phyloP scores from a whole-genome alignment of 1,284 basidiomycete species.

The Phellopilus nigrolimitatus region DNA sequence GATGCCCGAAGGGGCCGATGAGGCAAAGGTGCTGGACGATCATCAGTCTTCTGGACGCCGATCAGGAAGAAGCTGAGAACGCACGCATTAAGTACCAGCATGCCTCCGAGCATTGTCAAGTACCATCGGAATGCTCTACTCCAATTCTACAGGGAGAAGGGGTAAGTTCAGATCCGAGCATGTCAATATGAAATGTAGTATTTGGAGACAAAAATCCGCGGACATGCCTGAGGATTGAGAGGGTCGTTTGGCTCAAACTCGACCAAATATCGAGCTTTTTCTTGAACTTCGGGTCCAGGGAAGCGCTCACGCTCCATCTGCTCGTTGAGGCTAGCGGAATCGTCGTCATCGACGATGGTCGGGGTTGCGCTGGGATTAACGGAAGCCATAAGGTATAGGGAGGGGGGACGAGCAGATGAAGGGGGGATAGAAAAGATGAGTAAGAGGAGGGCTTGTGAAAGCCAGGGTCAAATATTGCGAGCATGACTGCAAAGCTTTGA shows the following conservation, averaged over 20 bases:
- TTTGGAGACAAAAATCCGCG: background rate
- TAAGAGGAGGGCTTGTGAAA: background rate
- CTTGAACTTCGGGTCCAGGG: conserved; percentile 18
- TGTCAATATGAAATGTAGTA: background rate
- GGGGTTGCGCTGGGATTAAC: conserved; percentile 14
- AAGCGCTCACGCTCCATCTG: conserved; percentile 14
- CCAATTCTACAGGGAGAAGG: conserved; percentile 48
- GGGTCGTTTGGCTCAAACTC: conserved; percentile 35
- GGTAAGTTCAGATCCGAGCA: background rate
- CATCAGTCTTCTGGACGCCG: conserved; percentile 13
- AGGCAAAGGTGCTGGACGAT: conserved; percentile 51
- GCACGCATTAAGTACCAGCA: conserved; percentile 66
- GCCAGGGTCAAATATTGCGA: no score
- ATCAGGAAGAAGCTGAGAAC: conserved; percentile 22
- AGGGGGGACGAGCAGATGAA: background rate
- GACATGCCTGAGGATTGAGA: conserved; percentile 38
- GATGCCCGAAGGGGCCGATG: conserved; percentile 50
- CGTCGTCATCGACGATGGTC: conserved; percentile 18
- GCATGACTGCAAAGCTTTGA: conserved; percentile 9
- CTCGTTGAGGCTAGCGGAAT: conserved; percentile 16
- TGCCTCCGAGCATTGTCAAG: conserved; percentile 53
- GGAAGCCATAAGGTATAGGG: conserved; percentile 1
- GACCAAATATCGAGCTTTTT: conserved; percentile 31
- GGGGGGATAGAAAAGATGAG: background rate
- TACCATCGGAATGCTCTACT: conserved; percentile 52